Conservation (phyloP, 352 stramenopile genomes). For the Phytophthora palmivora region DNA sequence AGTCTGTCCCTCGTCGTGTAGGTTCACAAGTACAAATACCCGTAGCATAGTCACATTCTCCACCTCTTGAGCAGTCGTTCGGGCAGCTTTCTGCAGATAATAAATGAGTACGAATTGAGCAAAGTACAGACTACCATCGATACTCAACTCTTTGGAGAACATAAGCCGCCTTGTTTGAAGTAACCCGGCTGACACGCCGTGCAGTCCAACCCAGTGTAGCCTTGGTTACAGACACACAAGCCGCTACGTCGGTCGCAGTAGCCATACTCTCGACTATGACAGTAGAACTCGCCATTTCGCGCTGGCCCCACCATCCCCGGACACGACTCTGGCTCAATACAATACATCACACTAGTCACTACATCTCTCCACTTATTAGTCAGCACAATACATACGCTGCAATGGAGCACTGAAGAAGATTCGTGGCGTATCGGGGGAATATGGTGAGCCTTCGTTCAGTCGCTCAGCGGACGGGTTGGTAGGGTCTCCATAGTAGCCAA, state of each 20-base stretch:
- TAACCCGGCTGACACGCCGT: conserved; percentile 88
- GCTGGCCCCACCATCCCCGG: conserved; percentile 90
- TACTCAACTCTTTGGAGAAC: conserved; percentile 84
- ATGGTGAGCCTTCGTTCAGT: conserved; percentile 88
- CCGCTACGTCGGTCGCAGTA: conserved; percentile 95
- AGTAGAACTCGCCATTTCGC: conserved; percentile 93
- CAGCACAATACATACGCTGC: conserved; percentile 57
- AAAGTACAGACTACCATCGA: background rate
- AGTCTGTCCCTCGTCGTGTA: conserved; percentile 83
- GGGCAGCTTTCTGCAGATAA: conserved; percentile 73
- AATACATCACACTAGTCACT: background rate
- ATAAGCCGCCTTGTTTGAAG: conserved; percentile 85
- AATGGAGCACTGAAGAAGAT: conserved; percentile 53
- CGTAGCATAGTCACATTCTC: conserved; percentile 90
- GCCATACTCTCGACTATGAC: conserved; percentile 88
- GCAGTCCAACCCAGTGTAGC: conserved; percentile 93
- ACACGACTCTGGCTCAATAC: conserved; percentile 56
- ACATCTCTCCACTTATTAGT: background rate
- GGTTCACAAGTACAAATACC: conserved; percentile 83
- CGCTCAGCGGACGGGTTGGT: conserved; percentile 62
- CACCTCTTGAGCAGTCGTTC: conserved; percentile 89
- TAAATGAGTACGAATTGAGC: background rate
- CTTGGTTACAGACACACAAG: conserved; percentile 94
- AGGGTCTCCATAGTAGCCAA: conserved; percentile 87
- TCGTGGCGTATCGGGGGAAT: conserved; percentile 72